phyloP scores from a whole-genome alignment of 352 stramenopile genomes.

The Thalassiosira livingstoniorum region DNA sequence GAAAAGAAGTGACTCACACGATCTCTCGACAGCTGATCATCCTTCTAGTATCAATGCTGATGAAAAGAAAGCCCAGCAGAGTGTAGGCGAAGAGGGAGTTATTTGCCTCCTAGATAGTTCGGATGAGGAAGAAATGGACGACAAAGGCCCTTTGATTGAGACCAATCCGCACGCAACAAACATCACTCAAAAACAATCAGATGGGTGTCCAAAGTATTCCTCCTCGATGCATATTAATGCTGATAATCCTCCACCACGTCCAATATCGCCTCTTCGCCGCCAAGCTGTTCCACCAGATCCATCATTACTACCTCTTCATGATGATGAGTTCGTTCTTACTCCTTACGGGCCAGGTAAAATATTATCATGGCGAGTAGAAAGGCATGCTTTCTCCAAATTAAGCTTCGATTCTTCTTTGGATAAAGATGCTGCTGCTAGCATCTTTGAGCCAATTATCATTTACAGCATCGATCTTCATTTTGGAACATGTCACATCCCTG shows the following conservation, averaged over 20 bases:
- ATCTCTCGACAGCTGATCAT: not conserved
- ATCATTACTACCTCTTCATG: constrained; percentile 18
- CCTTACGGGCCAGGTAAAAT: constrained; percentile 59
- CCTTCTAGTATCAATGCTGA: not conserved
- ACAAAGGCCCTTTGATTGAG: not conserved
- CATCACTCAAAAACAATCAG: not conserved
- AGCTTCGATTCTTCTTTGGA: not conserved
- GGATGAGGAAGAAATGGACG: constrained; percentile 48
- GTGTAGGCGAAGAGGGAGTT: constrained; percentile 23
- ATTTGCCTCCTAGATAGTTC: constrained; percentile 60
- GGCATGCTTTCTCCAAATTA: constrained; percentile 20
- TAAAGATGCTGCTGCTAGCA: constrained; percentile 17
- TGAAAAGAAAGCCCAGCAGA: not conserved
- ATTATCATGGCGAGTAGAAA: constrained; percentile 44
- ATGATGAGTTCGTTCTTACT: constrained; percentile 62
- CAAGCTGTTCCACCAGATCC: constrained; percentile 39
- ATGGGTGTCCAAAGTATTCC: not conserved
- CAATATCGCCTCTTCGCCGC: not conserved
- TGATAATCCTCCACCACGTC: not conserved
- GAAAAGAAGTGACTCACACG: constrained; percentile 30
- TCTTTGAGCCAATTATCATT: constrained; percentile 52
- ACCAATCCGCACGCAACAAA: not conserved
- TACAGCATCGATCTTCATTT: constrained; percentile 57
- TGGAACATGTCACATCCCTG: constrained; percentile 52
- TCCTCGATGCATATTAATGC: not conserved